Evolutionary conservation across 2,329 filamentous ascomycete genomes (phyloP).

Genomic region (Venturia oleaginea): DNA sequence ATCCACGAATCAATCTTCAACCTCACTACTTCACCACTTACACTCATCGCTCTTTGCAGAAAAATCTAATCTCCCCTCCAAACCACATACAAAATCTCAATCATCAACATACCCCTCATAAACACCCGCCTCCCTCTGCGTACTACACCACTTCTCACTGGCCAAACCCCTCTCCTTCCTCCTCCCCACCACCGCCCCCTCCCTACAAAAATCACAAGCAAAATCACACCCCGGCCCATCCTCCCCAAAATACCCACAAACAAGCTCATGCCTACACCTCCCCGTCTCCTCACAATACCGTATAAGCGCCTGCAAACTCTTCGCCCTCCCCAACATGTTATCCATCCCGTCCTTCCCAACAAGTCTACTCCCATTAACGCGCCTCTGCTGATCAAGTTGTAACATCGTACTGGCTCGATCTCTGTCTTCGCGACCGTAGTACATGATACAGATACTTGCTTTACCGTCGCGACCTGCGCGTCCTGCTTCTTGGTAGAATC

Average conservation of each 20-base stretch:
- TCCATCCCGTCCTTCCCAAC: slow-evolving; percentile 28
- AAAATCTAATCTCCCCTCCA: not conserved
- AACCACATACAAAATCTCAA: not conserved
- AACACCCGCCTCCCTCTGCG: slow-evolving; percentile 10
- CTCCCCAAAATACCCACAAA: slow-evolving; percentile 72
- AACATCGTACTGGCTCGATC: slow-evolving; percentile 58
- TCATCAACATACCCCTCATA: slow-evolving; percentile 6
- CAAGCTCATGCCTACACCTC: slow-evolving; percentile 64
- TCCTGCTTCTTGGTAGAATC: slow-evolving; percentile 92
- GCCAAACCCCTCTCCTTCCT: slow-evolving; percentile 36
- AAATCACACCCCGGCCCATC: slow-evolving; percentile 29
- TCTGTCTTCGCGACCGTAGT: slow-evolving; percentile 81
- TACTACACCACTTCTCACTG: slow-evolving; percentile 36
- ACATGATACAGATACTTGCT: slow-evolving; percentile 76
- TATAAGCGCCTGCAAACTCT: slow-evolving; percentile 50
- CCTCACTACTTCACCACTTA: not conserved
- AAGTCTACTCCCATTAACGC: slow-evolving; percentile 34
- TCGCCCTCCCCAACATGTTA: slow-evolving; percentile 31
- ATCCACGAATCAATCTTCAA: not conserved
- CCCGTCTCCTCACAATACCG: slow-evolving; percentile 71
- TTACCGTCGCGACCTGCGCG: slow-evolving; percentile 85
- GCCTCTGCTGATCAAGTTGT: slow-evolving; percentile 34
- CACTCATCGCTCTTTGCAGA: not conserved
- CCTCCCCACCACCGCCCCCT: slow-evolving; percentile 28
- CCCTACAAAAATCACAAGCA: slow-evolving; percentile 43